Percentiles rank a stretch among this genome's conserved stretches.
Evolutionary conservation across 345 rosid species (phyloP).

Genomic region (Murraya koenigii): DNA sequence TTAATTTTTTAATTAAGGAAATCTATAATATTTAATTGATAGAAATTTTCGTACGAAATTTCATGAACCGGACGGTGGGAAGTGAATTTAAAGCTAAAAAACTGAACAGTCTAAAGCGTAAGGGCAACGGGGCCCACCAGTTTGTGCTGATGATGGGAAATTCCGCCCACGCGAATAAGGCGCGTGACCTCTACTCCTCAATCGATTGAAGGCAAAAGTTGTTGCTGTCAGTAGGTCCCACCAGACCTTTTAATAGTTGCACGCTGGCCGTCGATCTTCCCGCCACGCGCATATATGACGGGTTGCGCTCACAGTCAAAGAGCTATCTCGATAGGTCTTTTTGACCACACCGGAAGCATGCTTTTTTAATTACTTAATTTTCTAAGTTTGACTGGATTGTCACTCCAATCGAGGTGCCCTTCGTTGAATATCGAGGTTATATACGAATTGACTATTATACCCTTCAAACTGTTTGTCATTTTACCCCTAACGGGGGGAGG

Average conservation of each 20-base stretch:
- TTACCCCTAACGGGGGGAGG: background rate
- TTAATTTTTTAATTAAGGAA: too few species aligned
- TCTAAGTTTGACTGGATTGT: slow-evolving; percentile 72
- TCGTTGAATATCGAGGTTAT: slow-evolving; percentile 46
- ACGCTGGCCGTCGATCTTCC: slow-evolving; percentile 25
- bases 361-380: slow-evolving; percentile 26
- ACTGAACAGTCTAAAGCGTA: background rate
- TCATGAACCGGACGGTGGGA: background rate
- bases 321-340: slow-evolving; percentile 37
- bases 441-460: slow-evolving; percentile 27
- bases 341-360: slow-evolving; percentile 51
- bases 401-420: slow-evolving; percentile 63
- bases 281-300: slow-evolving; percentile 26
- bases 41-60: too few species aligned
- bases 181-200: slow-evolving; percentile 11
- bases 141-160: background rate
- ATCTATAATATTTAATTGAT: too few species aligned
- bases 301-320: slow-evolving; percentile 33
- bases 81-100: background rate
- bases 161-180: slow-evolving; percentile 5
- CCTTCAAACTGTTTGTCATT: background rate
- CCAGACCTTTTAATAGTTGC: background rate
- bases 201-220: slow-evolving; percentile 13
- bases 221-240: slow-evolving; percentile 37
- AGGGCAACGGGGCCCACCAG: background rate